phyloP scores from a whole-genome alignment of 441 rosid genomes.

The Melastoma candidum region DNA sequence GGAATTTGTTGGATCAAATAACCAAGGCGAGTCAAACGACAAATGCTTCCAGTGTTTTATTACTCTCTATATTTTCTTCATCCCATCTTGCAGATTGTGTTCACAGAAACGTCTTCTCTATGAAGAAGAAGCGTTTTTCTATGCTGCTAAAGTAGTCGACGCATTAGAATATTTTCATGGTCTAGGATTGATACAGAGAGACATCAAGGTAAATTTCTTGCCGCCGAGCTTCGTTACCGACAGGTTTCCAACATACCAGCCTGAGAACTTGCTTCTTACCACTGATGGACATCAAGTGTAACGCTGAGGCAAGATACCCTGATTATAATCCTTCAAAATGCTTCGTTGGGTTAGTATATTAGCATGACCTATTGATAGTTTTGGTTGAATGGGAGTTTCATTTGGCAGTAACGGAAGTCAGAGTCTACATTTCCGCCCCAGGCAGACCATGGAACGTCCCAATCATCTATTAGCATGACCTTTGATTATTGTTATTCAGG shows the following conservation, averaged over 20 bases:
- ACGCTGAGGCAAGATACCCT: slow-evolving; percentile 93
- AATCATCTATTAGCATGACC: too few species aligned
- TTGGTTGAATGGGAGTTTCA: too few species aligned
- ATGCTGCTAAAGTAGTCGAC: slow-evolving; percentile 89
- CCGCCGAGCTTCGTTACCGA: slow-evolving; percentile 6
- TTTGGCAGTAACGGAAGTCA: too few species aligned
- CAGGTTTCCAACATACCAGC: not conserved
- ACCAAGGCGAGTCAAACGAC: slow-evolving; percentile 64
- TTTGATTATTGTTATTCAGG: too few species aligned
- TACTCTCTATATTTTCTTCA: not conserved
- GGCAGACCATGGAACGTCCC: too few species aligned
- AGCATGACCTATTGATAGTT: too few species aligned
- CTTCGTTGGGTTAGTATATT: slow-evolving; percentile 59
- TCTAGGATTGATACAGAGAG: slow-evolving; percentile 94
- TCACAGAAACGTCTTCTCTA: slow-evolving; percentile 74
- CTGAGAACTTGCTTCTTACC: slow-evolving; percentile 77
- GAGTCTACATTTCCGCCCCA: too few species aligned
- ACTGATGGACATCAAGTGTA: slow-evolving; percentile 86
- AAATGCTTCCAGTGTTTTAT: slow-evolving; percentile 5
- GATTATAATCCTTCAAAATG: slow-evolving; percentile 92
- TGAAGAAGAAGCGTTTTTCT: slow-evolving; percentile 91
- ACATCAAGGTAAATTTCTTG: slow-evolving; percentile 58
- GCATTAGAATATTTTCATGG: slow-evolving; percentile 95
- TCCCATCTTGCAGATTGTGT: slow-evolving; percentile 11
- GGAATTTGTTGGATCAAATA: slow-evolving; percentile 94